Percentiles rank a stretch among this genome's conserved stretches.
These are phyloP conservation scores for Flaveria brownii DNA, from an alignment of 129 eudicot species.

Conservation along the genomic window DNA sequence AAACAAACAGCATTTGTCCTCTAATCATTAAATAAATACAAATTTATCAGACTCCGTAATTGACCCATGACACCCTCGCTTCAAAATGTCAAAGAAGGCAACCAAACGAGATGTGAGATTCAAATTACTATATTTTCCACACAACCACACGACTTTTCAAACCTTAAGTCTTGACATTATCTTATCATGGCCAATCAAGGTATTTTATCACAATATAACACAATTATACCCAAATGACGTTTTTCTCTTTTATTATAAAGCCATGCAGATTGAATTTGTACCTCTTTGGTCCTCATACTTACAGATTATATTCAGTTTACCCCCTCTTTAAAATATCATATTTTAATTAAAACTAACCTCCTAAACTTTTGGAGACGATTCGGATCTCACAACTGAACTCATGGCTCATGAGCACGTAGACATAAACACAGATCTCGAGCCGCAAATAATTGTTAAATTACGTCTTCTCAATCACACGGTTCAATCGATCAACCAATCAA, in stretches of 20 bases:
- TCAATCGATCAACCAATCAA: background rate
- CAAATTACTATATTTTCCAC: too few relatives aligned
- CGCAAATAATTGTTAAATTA: slow-evolving; percentile 4
- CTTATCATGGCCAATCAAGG: too few relatives aligned
- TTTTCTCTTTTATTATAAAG: background rate
- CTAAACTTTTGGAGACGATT: slow-evolving; percentile 32
- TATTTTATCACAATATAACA: too few relatives aligned
- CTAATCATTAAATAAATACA: too few relatives aligned
- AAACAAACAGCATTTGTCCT: too few relatives aligned
- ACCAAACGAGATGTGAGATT: too few relatives aligned
- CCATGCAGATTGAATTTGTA: slow-evolving; percentile 3
- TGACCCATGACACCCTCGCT: background rate
- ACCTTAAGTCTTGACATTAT: too few relatives aligned
- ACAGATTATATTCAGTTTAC: background rate
- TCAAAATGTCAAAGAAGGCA: too few relatives aligned
- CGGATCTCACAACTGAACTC: slow-evolving; percentile 32
- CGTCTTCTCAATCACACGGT: slow-evolving; percentile 7
- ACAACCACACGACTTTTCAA: too few relatives aligned
- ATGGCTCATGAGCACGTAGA: slow-evolving; percentile 17
- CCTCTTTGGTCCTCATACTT: slow-evolving; percentile 13
- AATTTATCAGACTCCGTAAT: too few relatives aligned
- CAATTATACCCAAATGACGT: background rate
- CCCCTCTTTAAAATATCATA: background rate
- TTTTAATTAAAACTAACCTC: slow-evolving; percentile 6
- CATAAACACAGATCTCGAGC: background rate